Evolutionary conservation across 2,329 filamentous ascomycete species (phyloP).

Genomic region (Colletotrichum coccodes): DNA sequence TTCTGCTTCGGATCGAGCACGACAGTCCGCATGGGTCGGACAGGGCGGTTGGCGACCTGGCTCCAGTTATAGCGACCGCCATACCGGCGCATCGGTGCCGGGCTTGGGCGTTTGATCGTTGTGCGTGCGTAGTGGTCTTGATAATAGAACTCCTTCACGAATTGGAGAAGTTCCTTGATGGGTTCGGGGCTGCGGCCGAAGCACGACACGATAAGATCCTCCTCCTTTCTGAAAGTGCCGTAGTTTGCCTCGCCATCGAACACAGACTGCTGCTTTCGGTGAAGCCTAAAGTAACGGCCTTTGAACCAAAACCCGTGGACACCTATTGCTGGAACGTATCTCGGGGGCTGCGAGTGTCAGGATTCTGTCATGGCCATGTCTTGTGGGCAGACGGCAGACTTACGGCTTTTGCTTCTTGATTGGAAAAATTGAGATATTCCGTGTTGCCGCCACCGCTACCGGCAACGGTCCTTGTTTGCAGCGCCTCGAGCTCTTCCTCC

Average conservation of each 20-base stretch:
- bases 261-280: slow-evolving; percentile 56
- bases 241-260: slow-evolving; percentile 46
- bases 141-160: slow-evolving; percentile 63
- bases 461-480: slow-evolving; percentile 46
- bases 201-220: slow-evolving; percentile 64
- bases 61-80: slow-evolving; percentile 60
- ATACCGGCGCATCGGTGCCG: slow-evolving; percentile 28
- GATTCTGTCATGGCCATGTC: not conserved
- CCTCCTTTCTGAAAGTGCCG: slow-evolving; percentile 59
- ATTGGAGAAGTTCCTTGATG: slow-evolving; percentile 64
- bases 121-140: slow-evolving; percentile 64
- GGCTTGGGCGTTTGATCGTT: slow-evolving; percentile 59
- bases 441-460: slow-evolving; percentile 46
- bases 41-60: slow-evolving; percentile 70
- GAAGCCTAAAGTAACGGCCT: slow-evolving; percentile 60
- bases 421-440: slow-evolving; percentile 68
- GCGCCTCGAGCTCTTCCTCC: slow-evolving; percentile 55
- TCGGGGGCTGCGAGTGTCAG: slow-evolving; percentile 50
- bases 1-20: slow-evolving; percentile 77
- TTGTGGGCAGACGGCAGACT: slow-evolving; percentile 33
- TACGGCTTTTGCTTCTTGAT: slow-evolving; percentile 62
- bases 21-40: slow-evolving; percentile 79
- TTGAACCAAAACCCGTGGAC: slow-evolving; percentile 64
- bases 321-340: slow-evolving; percentile 65
- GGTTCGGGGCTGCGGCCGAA: slow-evolving; percentile 62